Evolutionary conservation across 2,329 filamentous ascomycete species (phyloP).

Genomic region (Diaporthe sp.): DNA sequence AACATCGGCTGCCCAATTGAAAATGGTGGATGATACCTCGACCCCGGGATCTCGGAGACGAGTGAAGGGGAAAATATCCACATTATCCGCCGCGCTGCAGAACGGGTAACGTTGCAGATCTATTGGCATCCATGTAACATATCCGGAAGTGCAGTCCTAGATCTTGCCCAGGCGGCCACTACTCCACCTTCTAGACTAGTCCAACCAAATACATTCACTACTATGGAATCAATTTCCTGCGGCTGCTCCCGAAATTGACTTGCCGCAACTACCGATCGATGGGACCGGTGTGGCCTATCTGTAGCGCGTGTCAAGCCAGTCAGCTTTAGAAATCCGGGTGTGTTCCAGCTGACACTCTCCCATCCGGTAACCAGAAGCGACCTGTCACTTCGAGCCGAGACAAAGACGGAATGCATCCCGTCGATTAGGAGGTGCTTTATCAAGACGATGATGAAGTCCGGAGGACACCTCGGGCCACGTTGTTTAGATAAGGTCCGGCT

Average conservation of each 20-base stretch:
- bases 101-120: conserved; percentile 30
- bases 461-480: conserved; percentile 17
- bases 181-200: not conserved
- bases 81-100: conserved; percentile 1
- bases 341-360: conserved; percentile 19
- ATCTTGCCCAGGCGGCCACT: conserved; percentile 19
- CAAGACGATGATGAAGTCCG: conserved; percentile 9
- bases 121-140: conserved; percentile 24
- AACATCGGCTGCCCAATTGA: conserved; percentile 18
- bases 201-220: not conserved
- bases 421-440: conserved; percentile 7
- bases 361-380: not conserved
- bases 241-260: conserved; percentile 30
- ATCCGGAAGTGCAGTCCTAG: not conserved
- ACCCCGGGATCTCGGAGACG: conserved; percentile 19
- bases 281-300: conserved; percentile 26
- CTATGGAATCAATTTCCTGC: not conserved
- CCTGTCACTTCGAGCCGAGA: conserved; percentile 10
- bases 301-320: conserved; percentile 22
- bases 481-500: conserved; percentile 19
- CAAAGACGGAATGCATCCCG: not conserved
- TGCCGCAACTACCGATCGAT: conserved; percentile 11
- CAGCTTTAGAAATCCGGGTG: not conserved
- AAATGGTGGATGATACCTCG: not conserved
- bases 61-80: conserved; percentile 11